Base-by-base conservation (phyloP, 2,329 filamentous ascomycete species). In the Ophiostoma sp. region DNA sequence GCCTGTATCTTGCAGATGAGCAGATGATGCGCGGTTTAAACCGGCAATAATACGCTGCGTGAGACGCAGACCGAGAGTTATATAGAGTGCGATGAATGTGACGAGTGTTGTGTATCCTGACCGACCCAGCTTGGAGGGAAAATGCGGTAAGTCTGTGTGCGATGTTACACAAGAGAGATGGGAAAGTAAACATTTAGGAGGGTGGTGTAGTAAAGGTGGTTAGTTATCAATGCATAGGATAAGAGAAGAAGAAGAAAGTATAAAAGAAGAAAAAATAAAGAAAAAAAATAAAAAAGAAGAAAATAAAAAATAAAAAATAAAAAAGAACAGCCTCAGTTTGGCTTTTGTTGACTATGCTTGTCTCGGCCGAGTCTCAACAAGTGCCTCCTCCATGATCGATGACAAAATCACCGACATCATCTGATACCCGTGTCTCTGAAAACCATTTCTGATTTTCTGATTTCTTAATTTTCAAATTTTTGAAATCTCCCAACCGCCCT, bases 61-160 rank as follows among this genome's bases (percentile, higher is more conserved):
- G 20, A 23, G 48, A 23, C 20, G 48, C 20, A 57, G 23, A 27
- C 13, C 6, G 44, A n/a, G 44, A 48, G 15, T 41, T 41, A 31
- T 15, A 41, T 41, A 48, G 17, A 17, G 4, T 20, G 39, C 13
- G n/a, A 31, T 62, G 27, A 33, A 54, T 17, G 23, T 33, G 2
- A 48, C 17, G 17, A 48, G 44, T n/a, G 44, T 4, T 17, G 6
- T 48, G 44, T 48, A 48, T 48, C 44, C 23, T 31, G 54, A 33
- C 23, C 54, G 54, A 33, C 27, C 27, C 27, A 60, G 27, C 57
- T 8, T 33, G 5, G 54, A 31, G 27, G 27, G 27, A 31, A 62
- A 62, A 33, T 62, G 27, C 57, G 57, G 57, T 62, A 60, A 60
- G 57, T 62, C 15, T 62, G 57, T 62, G 57, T 62, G 57, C 35